These are phyloP conservation scores for Diospyros kaki DNA, from an alignment of 148 eudicot species.

Conservation along the genomic window DNA sequence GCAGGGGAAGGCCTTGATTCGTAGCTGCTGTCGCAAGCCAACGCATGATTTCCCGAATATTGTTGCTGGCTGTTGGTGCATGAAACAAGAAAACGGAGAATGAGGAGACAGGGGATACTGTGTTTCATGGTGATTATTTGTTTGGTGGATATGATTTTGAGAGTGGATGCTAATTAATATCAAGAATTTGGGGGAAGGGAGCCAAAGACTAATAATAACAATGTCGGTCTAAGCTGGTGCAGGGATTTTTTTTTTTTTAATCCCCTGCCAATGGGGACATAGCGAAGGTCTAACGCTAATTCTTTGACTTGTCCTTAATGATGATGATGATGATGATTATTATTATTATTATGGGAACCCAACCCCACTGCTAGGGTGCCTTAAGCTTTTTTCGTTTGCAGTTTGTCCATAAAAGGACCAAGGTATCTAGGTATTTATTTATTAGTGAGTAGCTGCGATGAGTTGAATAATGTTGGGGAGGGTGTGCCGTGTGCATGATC, in stretches of 20 bases:
- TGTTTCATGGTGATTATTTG: conserved; percentile 2
- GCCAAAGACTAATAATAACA: background rate
- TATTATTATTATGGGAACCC: too few relatives aligned
- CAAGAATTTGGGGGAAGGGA: background rate
- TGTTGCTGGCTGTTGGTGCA: conserved; percentile 23
- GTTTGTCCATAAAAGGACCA: too few relatives aligned
- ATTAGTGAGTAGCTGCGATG: too few relatives aligned
- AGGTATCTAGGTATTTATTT: too few relatives aligned
- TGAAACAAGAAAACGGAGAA: conserved; percentile 10
- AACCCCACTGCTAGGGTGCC: background rate
- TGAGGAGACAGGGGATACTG: background rate
- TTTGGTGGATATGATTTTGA: background rate
- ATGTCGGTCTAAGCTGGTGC: too few relatives aligned
- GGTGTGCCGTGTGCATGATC: too few relatives aligned
- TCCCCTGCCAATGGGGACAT: background rate
- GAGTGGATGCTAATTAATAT: background rate
- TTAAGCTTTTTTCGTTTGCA: too few relatives aligned
- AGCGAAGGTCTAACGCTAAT: background rate
- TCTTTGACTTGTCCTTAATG: background rate
- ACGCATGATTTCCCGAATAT: conserved; percentile 27
- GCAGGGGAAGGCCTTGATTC: conserved; percentile 25
- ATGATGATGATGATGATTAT: background rate
- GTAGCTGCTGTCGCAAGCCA: conserved; percentile 23
- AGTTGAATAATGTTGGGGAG: too few relatives aligned
- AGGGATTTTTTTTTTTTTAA: too few relatives aligned